Evolutionary conservation across 1,284 basidiomycete genomes (phyloP).

Genomic region (Austroboletus niveus): DNA sequence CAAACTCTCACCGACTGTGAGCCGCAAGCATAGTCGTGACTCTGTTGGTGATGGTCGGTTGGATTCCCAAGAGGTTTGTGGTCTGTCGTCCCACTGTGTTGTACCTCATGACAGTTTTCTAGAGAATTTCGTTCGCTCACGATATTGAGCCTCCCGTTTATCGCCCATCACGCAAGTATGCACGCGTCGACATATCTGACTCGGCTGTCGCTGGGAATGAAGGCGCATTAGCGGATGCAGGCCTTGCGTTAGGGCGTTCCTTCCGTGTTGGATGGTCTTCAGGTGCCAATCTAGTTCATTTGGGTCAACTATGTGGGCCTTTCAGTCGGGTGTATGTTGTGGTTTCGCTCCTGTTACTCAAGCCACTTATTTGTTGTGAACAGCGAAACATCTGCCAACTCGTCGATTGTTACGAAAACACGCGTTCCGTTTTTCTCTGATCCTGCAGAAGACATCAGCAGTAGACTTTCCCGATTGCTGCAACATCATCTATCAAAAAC

Average conservation of each 20-base stretch:
- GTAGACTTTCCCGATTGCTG: conserved; percentile 65
- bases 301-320: conserved; percentile 69
- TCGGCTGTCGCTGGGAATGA: conserved; percentile 68
- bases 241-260: conserved; percentile 82
- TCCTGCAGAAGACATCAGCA: conserved; percentile 37
- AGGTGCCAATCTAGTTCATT: conserved; percentile 72
- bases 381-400: conserved; percentile 55
- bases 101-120: conserved; percentile 9
- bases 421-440: conserved; percentile 43
- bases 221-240: conserved; percentile 73
- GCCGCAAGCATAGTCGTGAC: conserved; percentile 74
- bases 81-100: conserved; percentile 2
- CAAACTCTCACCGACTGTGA: conserved; percentile 37
- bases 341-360: conserved; percentile 6
- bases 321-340: conserved; percentile 45
- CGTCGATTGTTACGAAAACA: conserved; percentile 52
- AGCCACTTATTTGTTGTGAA: conserved; percentile 10
- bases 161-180: conserved; percentile 69
- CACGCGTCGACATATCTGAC: conserved; percentile 61
- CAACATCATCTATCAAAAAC: conserved; percentile 80
- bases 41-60: conserved; percentile 65
- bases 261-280: conserved; percentile 93
- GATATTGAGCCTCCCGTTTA: conserved; percentile 61
- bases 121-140: conserved; percentile 78
- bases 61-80: conserved; percentile 63